Conservation (phyloP, 2,329 filamentous ascomycete genomes). For the Stagonosporopsis chrysanthemi region DNA sequence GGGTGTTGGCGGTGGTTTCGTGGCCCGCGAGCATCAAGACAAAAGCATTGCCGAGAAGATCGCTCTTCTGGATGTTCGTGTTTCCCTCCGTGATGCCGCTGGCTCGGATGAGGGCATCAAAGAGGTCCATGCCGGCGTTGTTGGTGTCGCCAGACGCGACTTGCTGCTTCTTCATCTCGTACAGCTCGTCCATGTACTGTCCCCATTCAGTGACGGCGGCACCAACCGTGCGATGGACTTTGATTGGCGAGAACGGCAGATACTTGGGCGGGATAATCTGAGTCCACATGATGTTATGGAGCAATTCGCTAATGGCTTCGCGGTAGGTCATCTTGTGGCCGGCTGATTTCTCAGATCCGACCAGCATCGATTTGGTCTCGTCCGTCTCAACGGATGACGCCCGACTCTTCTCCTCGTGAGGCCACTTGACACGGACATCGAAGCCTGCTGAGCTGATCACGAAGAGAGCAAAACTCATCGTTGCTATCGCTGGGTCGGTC, state of each 20-base stretch:
- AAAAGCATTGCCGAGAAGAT: slow-evolving; percentile 76
- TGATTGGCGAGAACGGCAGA: slow-evolving; percentile 57
- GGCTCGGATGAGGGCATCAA: slow-evolving; percentile 53
- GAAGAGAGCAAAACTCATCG: slow-evolving; percentile 68
- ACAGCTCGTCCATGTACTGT: slow-evolving; percentile 73
- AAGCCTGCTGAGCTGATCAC: slow-evolving; percentile 76
- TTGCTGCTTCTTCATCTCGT: slow-evolving; percentile 66
- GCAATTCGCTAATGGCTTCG: slow-evolving; percentile 65
- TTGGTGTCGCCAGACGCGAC: slow-evolving; percentile 41
- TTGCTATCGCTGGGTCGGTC: slow-evolving; percentile 66
- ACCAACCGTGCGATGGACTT: slow-evolving; percentile 60
- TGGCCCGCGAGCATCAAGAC: slow-evolving; percentile 74
- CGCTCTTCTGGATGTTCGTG: slow-evolving; percentile 51
- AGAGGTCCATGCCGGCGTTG: slow-evolving; percentile 62
- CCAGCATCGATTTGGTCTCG: slow-evolving; percentile 39
- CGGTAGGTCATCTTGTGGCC: slow-evolving; percentile 68
- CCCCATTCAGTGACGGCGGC: slow-evolving; percentile 69
- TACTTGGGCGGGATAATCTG: slow-evolving; percentile 67
- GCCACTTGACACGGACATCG: slow-evolving; percentile 63
- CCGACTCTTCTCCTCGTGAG: slow-evolving; percentile 63
- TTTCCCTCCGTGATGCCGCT: slow-evolving; percentile 44
- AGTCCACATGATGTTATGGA: slow-evolving; percentile 70
- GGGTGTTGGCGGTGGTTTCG: slow-evolving; percentile 78
- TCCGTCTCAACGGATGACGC: slow-evolving; percentile 32
- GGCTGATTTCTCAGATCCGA: slow-evolving; percentile 41